Base-by-base conservation (phyloP, 176 grass and related monocot genomes). In the Ampelocalamus luodianensis region DNA sequence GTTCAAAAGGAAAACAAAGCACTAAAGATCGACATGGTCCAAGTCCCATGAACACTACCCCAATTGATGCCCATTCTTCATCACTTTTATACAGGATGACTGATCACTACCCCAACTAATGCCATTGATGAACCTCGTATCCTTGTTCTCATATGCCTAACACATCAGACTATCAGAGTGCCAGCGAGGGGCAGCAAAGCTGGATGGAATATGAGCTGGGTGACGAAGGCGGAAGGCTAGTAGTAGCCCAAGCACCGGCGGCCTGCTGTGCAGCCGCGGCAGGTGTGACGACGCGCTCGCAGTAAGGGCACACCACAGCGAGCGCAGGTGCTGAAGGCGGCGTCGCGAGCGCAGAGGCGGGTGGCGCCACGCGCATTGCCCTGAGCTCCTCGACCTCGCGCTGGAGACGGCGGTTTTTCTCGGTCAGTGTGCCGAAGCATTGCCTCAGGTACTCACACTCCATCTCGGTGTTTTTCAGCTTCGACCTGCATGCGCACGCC, bases 371-470 rank as follows among this genome's bases (percentile, higher is more conserved):
- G 50, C 26, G 59, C 9, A 84, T 32, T 34, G 85, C 85, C 23
- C 86, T 79, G 66, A 93, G 88, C 73, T 93, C 74, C 83, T 90
- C 82, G 1, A 90, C 79, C 77, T 93, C 88, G 14, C 85, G 88
- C 36, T 83, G 82, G 26, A 88, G 85, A 11, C 85, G 91, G 49
- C 85, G 48, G 80, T 92, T 92, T 75, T 92, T 87, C 59, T 89
- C 80, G 10, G 87, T 87, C 26, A 92, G 69, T 48, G 80, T 84
- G 20, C 84, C 80, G 68, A 89, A 89, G 68, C 85, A 83, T 32
- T 85, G 63, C 59, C 90, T 93, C 71, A 93, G 76, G 65, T 93
- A 88, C 77, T 88, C 85, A 38, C 85, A 93, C 71, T 93, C 88
- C 88, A 90, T 90, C 72, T 93, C 85, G 20, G 85, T 86, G 64